Conservation (phyloP, 164 flowering plant genomes). For the Umbilicus rupestris region DNA sequence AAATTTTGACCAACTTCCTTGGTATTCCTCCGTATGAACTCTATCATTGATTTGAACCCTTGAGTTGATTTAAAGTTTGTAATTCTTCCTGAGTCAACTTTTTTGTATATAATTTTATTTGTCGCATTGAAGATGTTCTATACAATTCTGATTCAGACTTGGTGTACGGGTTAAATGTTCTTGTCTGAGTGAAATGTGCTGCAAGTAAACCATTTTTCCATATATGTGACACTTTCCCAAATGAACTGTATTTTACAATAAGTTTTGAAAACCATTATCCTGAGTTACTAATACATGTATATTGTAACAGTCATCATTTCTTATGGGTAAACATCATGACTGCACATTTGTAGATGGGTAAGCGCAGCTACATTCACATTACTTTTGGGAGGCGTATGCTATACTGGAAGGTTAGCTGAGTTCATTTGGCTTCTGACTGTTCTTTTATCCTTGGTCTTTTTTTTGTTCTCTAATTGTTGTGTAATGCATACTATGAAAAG, state of each 20-base stretch:
- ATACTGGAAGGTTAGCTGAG: conserved; percentile 61
- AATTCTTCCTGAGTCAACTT: neutral
- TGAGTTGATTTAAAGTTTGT: neutral
- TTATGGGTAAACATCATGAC: neutral
- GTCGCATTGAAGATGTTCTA: neutral
- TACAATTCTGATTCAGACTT: neutral
- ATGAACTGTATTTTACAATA: neutral
- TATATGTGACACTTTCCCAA: neutral
- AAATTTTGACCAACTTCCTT: conserved; percentile 69
- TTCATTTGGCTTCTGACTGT: neutral
- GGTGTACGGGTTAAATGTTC: neutral
- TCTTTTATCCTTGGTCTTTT: neutral
- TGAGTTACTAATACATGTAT: no score
- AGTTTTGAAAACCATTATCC: neutral
- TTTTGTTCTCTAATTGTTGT: neutral
- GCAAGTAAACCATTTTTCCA: neutral
- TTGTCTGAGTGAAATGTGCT: no score
- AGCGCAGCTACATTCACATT: conserved; percentile 68
- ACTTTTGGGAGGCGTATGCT: conserved; percentile 75
- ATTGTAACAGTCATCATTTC: neutral
- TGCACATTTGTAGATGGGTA: conserved; percentile 73
- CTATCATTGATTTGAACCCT: neutral
- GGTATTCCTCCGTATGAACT: conserved; percentile 75
- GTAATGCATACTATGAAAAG: neutral
- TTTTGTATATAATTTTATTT: neutral